phyloP scores from a whole-genome alignment of 176 grass and related monocot species.

The Alloteropsis semialata region DNA sequence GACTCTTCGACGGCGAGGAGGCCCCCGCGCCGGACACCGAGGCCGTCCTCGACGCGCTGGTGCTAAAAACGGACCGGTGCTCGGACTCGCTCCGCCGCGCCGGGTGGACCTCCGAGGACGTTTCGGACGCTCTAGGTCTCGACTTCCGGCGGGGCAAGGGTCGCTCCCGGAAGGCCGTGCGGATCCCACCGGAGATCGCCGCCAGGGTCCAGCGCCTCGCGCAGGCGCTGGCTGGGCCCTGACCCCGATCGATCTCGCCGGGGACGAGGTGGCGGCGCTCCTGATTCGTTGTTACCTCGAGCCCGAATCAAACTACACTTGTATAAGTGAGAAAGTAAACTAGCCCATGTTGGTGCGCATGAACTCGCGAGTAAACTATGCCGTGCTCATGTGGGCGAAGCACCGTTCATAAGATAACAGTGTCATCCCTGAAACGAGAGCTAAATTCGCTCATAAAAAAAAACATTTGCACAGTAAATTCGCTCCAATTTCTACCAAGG shows the following conservation, averaged over 20 bases:
- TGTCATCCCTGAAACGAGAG: background rate
- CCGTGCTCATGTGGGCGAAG: constrained; percentile 33
- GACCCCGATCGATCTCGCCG: background rate
- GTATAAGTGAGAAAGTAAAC: constrained; percentile 37
- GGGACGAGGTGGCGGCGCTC: background rate
- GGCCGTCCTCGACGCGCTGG: constrained; percentile 64
- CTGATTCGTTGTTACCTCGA: background rate
- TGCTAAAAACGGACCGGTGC: constrained; percentile 69
- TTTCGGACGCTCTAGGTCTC: constrained; percentile 77
- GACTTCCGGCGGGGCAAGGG: constrained; percentile 41
- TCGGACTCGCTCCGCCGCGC: constrained; percentile 79
- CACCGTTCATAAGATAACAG: constrained; percentile 32
- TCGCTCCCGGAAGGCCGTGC: constrained; percentile 20
- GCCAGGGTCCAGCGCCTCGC: constrained; percentile 74
- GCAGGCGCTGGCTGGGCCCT: constrained; percentile 43
- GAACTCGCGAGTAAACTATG: constrained; percentile 38
- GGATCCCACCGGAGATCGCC: constrained; percentile 68
- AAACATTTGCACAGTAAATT: background rate
- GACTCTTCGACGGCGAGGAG: constrained; percentile 66
- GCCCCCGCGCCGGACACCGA: constrained; percentile 43
- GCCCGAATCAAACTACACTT: constrained; percentile 40
- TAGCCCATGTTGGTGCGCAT: constrained; percentile 37
- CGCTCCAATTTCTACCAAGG: background rate
- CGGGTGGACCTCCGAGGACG: constrained; percentile 90
- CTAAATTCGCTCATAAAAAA: background rate